Evolutionary conservation across 768 basidiomycete species (phyloP), one percentile per base, ranked within the genome.

Genomic region (Kondoa malvinella): DNA sequence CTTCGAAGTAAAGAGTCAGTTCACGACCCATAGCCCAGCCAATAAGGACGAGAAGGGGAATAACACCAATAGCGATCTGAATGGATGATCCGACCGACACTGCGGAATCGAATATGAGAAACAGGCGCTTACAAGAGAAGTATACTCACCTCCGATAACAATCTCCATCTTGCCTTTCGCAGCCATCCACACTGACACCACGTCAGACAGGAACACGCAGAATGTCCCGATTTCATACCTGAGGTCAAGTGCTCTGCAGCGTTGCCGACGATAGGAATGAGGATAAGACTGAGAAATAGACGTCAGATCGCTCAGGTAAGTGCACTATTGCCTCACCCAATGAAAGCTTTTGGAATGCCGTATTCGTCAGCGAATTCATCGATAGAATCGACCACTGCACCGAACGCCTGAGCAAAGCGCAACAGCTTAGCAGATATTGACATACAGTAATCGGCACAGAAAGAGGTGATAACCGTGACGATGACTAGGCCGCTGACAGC

Each of bases 301-400:
- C 68, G 26, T 40, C 3, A n/a, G 1, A 2, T 3, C 34, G 25
- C n/a, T 63, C 57, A 34, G 29, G 62, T 66, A 17, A 60, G 56
- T 26, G 67, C 59, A 14, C 65, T 30, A 32, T 3, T 65, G 33
- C 69, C 62, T 50, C 64, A 17, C 14, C 71, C 69, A 57, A 71
- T 72, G 67, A 72, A 72, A 0, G 84, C 73, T 76, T 88, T 89
- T 0, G 89, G 88, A 66, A 95, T 87, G 66, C 81, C 76, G 76
- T 89, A 91, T 56, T 86, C 81, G 15, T 83, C 79, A 1, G 91
- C 89, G 29, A 88, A 89, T 75, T 92, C 90, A 76, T 94, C 92
- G 71, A 95, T 94, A 2, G 88, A 89, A 1, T 86, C 87, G 40
- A 94, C 90, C 76, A 90, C 88, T 89, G 65, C 59, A 67, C 26